Percentiles rank a stretch among this genome's conserved stretches.
Evolutionary conservation across 2,329 filamentous ascomycete species (phyloP).

Genomic region (Elsinoe arachidis): DNA sequence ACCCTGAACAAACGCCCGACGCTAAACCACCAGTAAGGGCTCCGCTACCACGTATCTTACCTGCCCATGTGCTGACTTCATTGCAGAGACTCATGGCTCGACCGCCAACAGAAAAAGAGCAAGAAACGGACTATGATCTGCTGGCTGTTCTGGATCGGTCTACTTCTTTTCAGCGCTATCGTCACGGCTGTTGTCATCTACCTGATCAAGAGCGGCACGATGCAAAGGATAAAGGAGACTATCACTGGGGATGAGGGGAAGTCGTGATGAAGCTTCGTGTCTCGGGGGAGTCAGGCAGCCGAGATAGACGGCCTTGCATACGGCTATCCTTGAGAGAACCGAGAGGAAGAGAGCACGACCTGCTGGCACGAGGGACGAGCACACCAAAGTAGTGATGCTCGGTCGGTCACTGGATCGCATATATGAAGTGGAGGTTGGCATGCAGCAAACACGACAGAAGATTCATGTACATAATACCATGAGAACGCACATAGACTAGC

Average conservation of each 20-base stretch:
- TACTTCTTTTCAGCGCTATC: constrained; percentile 37
- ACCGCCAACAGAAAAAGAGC: constrained; percentile 41
- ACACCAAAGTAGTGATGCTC: too few species aligned
- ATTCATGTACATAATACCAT: constrained; percentile 10
- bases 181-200: constrained; percentile 40
- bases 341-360: too few species aligned
- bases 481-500: not conserved
- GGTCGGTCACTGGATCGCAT: too few species aligned
- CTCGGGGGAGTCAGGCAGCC: not conserved
- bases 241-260: not conserved
- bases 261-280: not conserved
- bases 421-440: too few species aligned
- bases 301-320: not conserved
- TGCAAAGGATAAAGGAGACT: constrained; percentile 15
- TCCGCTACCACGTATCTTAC: not conserved
- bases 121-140: constrained; percentile 40
- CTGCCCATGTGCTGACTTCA: constrained; percentile 9
- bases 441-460: not conserved
- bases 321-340: not conserved
- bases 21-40: constrained; percentile 33
- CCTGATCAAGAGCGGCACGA: constrained; percentile 27
- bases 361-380: not conserved
- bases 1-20: constrained; percentile 16
- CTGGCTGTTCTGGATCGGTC: constrained; percentile 39
- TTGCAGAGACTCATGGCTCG: constrained; percentile 46